Evolutionary conservation across 2,329 filamentous ascomycete species (phyloP).

Genomic region (Penicillium hordei): DNA sequence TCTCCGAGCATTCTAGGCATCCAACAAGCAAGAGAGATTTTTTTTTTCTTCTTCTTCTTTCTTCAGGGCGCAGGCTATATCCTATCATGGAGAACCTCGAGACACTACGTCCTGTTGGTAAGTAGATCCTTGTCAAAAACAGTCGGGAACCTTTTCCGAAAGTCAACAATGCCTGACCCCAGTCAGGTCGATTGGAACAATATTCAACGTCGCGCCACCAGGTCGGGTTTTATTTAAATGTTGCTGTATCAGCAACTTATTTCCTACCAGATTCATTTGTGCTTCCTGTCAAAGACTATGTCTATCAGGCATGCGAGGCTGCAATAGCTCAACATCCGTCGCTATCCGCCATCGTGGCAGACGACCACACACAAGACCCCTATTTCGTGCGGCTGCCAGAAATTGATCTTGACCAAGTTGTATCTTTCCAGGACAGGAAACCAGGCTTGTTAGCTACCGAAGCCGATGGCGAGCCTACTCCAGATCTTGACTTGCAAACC

Average conservation of each 20-base stretch:
- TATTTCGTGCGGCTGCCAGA: conserved; percentile 48
- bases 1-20: not conserved
- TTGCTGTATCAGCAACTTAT: conserved; percentile 44
- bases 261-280: conserved; percentile 27
- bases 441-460: conserved; percentile 15
- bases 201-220: conserved; percentile 47
- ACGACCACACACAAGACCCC: conserved; percentile 42
- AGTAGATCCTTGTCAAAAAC: conserved; percentile 13
- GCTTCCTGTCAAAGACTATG: conserved; percentile 29
- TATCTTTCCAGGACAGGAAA: conserved; percentile 37
- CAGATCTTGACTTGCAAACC: conserved; percentile 44
- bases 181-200: conserved; percentile 46
- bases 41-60: no score
- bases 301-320: conserved; percentile 39
- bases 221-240: conserved; percentile 47
- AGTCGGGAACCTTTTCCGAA: not conserved
- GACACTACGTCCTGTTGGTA: conserved; percentile 33
- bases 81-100: conserved; percentile 54
- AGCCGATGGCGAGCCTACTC: conserved; percentile 14
- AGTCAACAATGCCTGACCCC: conserved; percentile 5
- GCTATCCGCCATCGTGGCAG: conserved; percentile 45
- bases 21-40: not conserved
- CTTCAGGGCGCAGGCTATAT: not conserved
- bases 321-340: conserved; percentile 45
- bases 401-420: conserved; percentile 42